Base-by-base conservation (phyloP, 352 stramenopile species). In the Phytopythium vexans region DNA sequence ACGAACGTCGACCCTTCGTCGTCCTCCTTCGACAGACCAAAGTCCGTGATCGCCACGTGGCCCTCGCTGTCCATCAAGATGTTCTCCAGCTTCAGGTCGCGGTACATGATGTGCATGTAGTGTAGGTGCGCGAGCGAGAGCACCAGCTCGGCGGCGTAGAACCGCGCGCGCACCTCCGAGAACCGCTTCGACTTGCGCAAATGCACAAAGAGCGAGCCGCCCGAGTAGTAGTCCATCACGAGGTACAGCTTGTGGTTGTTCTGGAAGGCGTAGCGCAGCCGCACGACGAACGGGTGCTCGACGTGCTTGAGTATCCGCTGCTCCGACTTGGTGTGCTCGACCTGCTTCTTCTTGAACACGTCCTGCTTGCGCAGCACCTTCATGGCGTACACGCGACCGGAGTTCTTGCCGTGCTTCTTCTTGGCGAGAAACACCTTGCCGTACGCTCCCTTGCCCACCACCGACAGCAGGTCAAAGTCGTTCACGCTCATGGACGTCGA, bases 221-320 rank as follows among this genome's bases (percentile, higher is more conserved):
- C 87, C 41, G 69, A 78, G 69, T 91, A 95, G 64, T 96, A 96
- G 45, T 96, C 88, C 77, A 96, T 91, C 8, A 96, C 85, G 14
- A 96, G 49, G 48, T 95, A 94, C 36, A 96, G 60, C 56, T 95
- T 95, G 63, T 92, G 72, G 33, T 89, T 59, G 52, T 91, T 93
- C 66, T 96, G 88, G 67, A 96, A 96, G 3, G 86, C 83, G 60
- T 93, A 95, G 31, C 86, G 74, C 37, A 96, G 54, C 0, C 81
- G 79, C 54, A 96, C 86, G n/a, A 96, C 73, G 46, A 96, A 96
- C 36, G 88, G 86, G 36, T 96, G 86, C 52, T 94, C 77, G 16
- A 94, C 71, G 49, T 94, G 68, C 46, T 90, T 90, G n/a, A 96
- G 66, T 60, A 96, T 94, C 27, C 82, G 79, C 64, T 89, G 85